phyloP scores from a whole-genome alignment of 306 rosid species.

The Begonia loranthoides region DNA sequence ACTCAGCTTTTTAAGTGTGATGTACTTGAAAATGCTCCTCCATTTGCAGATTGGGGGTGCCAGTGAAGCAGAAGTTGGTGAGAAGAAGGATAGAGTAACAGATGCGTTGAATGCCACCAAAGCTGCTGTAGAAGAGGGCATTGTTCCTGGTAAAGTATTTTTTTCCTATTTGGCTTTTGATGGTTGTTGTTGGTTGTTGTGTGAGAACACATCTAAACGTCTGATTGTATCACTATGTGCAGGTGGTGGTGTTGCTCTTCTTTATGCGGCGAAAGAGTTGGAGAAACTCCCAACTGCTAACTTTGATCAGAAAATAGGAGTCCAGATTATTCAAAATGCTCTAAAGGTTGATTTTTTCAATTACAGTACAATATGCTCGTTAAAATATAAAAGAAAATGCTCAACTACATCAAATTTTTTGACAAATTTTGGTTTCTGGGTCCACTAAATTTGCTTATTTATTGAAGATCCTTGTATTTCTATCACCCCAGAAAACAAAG shows the following conservation, averaged over 20 bases:
- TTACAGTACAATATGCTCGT: too few species aligned
- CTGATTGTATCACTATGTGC: neutral
- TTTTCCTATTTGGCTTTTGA: neutral
- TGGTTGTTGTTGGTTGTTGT: too few species aligned
- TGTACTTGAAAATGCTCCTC: neutral
- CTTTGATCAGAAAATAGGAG: conserved; percentile 91
- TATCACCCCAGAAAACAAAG: neutral
- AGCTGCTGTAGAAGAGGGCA: conserved; percentile 98
- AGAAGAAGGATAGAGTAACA: conserved; percentile 92
- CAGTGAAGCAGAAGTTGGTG: conserved; percentile 88
- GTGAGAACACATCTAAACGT: too few species aligned
- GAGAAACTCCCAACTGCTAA: conserved; percentile 71
- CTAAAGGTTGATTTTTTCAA: conserved; percentile 30
- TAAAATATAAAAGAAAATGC: too few species aligned
- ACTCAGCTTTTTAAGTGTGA: neutral
- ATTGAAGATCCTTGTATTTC: too few species aligned
- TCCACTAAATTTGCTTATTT: too few species aligned
- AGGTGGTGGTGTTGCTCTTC: conserved; percentile 97
- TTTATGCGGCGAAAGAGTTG: conserved; percentile 86
- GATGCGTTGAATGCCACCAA: conserved; percentile 95
- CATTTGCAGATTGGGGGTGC: conserved; percentile 84
- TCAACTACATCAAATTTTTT: too few species aligned
- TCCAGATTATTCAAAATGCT: conserved; percentile 93
- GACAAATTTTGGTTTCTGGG: too few species aligned
- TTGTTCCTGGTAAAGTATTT: conserved; percentile 45